Evolutionary conservation across 352 stramenopile species (phyloP), one percentile per base, ranked within the genome.

Genomic region (Phytopythium delawarense): DNA sequence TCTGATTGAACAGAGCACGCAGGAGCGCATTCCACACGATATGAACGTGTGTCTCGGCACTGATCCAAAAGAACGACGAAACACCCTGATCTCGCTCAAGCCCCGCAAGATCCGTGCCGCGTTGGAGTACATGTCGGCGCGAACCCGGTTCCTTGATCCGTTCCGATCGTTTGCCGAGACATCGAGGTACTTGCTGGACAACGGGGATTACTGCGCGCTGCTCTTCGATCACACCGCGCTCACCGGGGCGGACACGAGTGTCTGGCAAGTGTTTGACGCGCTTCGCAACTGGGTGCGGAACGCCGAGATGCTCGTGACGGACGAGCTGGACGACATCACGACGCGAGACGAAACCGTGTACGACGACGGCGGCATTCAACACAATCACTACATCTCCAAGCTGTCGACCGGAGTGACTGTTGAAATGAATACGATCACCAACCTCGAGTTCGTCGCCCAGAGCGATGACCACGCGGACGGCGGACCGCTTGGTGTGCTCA

Each of bases 331-430:
- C 28, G 62, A 75, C 35, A 59, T 88, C 34, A 88, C 74, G 5
- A 72, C 84, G 32, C 74, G 76, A 45, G 76, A 85, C 59, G 74
- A 85, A 40, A 74, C 80, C 49, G 66, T 74, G n/a, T 81, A 63
- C 45, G 74, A 65, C 12, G 65, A 77, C n/a, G 49, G 61, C 23
- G 70, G 65, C 18, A 68, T 79, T 9, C 63, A 71, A 2, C 76
- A 86, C 37, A 72, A 72, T 23, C 76, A 75, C 1, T 72, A 86
- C 7, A 61, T 81, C 0, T 71, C 74, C 39, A 70, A 62, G 6
- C 63, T 72, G 7, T 52, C 63, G 0, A 65, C 62, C 8, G 70
- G 67, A 0, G 58, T 75, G 4, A 54, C 67, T 16, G 61, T 79
- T 1, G 74, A 74, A 30, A 72, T 70, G 44, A 85, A 79, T 58